Evolutionary conservation across 352 stramenopile genomes (phyloP), one percentile per base, ranked within the genome.

Genomic region (Albugo candida): DNA sequence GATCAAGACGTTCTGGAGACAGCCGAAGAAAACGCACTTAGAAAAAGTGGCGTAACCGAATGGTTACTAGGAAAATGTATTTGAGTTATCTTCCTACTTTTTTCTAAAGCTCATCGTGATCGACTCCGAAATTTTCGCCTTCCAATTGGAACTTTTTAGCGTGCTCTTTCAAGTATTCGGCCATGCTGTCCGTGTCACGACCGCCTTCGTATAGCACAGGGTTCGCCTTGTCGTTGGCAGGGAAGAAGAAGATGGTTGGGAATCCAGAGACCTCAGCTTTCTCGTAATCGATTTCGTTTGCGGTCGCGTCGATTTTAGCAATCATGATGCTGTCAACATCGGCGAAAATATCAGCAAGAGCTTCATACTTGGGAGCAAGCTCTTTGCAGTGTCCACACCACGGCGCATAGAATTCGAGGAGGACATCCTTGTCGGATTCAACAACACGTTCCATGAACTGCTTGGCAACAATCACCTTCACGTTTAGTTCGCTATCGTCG

Each of bases 191-290:
- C 11, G 93, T 69, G 43, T 93, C 80, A 40, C 78, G 77, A 12
- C 68, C 67, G 35, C 75, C 80, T 41, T 93, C 78, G 65, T 92
- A 95, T 47, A 68, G 54, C 41, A 93, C 59, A 44, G 81, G 80
- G 55, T 84, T 85, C 52, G 67, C 61, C 59, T 93, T 94, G 60
- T 87, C 70, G 41, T 92, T 84, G 48, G 60, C 81, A 40, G 84
- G 84, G 78, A 96, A 97, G 64, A 96, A 97, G 48, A 95, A 69
- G 37, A 97, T 66, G 42, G 92, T 97, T 35, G 92, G 92, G 83
- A 97, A 97, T 21, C 88, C 89, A 48, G 78, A 71, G 53, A 97
- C 75, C 35, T 92, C 69, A 24, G 97, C 79, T 31, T 72, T 71
- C 5, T 73, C 55, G 63, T 91, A 63, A 67, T 96, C 87, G 24